Percentiles rank a stretch among this genome's conserved stretches.
Conservation (phyloP, 2,329 filamentous ascomycete genomes). For the Elsinoe ampelina region DNA sequence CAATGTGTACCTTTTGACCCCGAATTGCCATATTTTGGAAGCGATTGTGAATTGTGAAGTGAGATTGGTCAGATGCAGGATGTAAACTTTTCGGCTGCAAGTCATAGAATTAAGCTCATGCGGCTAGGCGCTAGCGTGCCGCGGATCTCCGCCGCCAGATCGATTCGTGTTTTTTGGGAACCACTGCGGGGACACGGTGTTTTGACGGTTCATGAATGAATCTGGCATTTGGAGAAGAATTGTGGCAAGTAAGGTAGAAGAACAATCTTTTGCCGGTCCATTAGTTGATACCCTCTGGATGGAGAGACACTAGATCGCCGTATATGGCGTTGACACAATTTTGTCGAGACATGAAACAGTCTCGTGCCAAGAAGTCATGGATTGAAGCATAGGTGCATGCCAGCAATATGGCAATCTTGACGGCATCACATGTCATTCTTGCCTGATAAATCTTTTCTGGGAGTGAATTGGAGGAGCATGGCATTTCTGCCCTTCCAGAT, state of each 20-base stretch:
- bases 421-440: too few relatives aligned
- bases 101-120: constrained; percentile 11
- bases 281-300: too few relatives aligned
- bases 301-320: too few relatives aligned
- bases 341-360: background rate
- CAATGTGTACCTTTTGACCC: constrained; percentile 53
- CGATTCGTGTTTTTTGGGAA: constrained; percentile 4
- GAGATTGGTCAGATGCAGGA: background rate
- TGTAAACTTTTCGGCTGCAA: constrained; percentile 8
- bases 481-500: background rate
- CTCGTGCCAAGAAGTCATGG: background rate
- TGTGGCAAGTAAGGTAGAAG: too few relatives aligned
- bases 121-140: constrained; percentile 1
- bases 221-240: background rate
- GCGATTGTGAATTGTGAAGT: background rate
- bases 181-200: background rate
- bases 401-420: background rate
- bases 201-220: background rate
- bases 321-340: too few relatives aligned
- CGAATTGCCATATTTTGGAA: constrained; percentile 28
- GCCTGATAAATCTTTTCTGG: background rate
- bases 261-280: too few relatives aligned
- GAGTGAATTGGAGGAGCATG: background rate
- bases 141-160: constrained; percentile 7
- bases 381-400: background rate